phyloP scores from a whole-genome alignment of 1,284 basidiomycete species.

The Salmacisia buchloeana region DNA sequence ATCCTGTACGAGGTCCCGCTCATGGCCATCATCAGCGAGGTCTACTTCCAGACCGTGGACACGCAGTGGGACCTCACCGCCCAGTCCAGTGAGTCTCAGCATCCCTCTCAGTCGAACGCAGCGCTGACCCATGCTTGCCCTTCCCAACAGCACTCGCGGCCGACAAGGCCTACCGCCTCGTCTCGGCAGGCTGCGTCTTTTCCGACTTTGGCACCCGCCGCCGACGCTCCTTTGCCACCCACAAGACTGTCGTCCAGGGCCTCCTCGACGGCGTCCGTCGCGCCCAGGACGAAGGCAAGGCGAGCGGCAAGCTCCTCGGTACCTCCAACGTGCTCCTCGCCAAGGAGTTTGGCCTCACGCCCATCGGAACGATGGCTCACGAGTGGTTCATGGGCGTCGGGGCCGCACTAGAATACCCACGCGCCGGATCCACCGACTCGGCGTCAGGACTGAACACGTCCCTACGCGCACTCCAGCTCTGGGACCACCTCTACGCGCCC shows the following conservation, averaged over 20 bases:
- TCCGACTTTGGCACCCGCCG: conserved; percentile 92
- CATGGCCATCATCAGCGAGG: conserved; percentile 79
- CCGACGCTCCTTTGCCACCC: conserved; percentile 70
- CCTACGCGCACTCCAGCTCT: conserved; percentile 34
- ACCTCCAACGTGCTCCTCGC: conserved; percentile 47
- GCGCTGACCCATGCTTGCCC: conserved; percentile 43
- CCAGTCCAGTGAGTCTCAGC: conserved; percentile 61
- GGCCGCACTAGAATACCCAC: conserved; percentile 36
- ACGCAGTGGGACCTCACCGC: conserved; percentile 77
- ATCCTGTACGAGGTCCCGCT: conserved; percentile 95
- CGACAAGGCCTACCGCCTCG: conserved; percentile 64
- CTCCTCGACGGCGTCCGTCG: conserved; percentile 60
- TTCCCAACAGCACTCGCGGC: conserved; percentile 60
- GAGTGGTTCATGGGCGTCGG: conserved; percentile 50
- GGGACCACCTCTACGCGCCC: conserved; percentile 45
- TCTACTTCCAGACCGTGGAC: conserved; percentile 65
- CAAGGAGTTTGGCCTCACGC: conserved; percentile 28
- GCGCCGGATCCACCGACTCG: conserved; percentile 18
- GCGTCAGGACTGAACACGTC: neutral
- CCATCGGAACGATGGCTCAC: conserved; percentile 47
- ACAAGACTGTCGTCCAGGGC: conserved; percentile 70
- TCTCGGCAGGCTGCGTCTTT: conserved; percentile 68
- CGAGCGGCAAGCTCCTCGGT: conserved; percentile 63
- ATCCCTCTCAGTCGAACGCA: neutral
- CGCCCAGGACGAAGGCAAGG: neutral